Evolutionary conservation across 2,329 filamentous ascomycete species (phyloP), one percentile per base, ranked within the genome.

Genomic region (Arthroderma uncinatum): DNA sequence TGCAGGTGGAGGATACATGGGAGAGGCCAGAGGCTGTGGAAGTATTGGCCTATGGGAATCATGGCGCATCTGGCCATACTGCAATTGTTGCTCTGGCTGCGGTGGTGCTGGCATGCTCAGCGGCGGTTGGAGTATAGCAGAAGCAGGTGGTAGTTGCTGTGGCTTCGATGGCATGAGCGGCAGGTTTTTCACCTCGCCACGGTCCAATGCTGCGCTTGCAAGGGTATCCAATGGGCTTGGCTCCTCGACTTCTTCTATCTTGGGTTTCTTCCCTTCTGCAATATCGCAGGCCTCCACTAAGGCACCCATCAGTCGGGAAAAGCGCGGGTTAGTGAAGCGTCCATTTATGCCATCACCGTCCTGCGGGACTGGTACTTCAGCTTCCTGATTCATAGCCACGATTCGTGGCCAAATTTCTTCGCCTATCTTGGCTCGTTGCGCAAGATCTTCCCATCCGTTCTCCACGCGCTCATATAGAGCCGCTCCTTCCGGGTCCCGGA

Each of bases 381-480:
- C 62, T 28, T 63, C 63, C 34, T 70, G 63, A 54, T 66, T 62
- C 55, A 73, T 65, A 33, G 71, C 69, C 56, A 69, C 69, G 62
- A 74, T 69, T 61, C 71, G 68, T 5, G 70, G 70, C 48, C 69
- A 67, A 48, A 73, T 65, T 47, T 73, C 70, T 34, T 64, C 67
- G 23, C 69, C 68, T 37, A 73, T 62, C 52, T 69, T 70, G 37
- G 67, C 71, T 16, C 71, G 68, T 57, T 69, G 70, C 23, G 71
- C 62, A 30, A 74, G 74, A 57, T 73, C 70, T 12, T 73, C 71
- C 71, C 71, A 74, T 53, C 66, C 66, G 44, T 65, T 61, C n/a
- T 61, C 60, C 40, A 67, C 72, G 40, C 68, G 69, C 19, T 70
- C 67, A 56, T 68, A 71, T 1, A 66, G 63, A 23, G 66, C 64